Base-by-base conservation (phyloP, 768 basidiomycete genomes). In the Mycena galopus region DNA sequence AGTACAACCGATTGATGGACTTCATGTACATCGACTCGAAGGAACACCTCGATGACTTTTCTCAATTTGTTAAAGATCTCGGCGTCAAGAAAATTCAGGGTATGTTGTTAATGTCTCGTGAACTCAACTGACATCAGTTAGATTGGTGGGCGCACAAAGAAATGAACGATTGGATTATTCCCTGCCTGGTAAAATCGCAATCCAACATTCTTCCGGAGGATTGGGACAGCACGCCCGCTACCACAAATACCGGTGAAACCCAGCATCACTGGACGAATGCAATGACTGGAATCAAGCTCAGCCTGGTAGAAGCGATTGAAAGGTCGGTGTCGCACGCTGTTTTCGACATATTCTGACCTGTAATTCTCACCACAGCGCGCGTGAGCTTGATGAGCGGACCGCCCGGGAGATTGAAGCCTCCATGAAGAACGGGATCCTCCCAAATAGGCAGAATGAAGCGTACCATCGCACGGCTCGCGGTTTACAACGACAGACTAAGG, bases 101-200 rank as follows among this genome's bases (percentile, higher is more conserved):
- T n/a, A n/a, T n/a, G n/a, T n/a, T n/a, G n/a, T n/a, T n/a, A n/a
- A n/a, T n/a, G n/a, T n/a, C n/a, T n/a, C n/a, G n/a, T 71, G 11
- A 29, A 35, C 5, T 53, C 65, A 27, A 56, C 64, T 23, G 55
- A 71, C 25, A 65, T 56, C 0, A 21, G 17, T 60, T 25, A 76
- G 77, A 76, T 69, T 79, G 77, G 78, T 79, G 78, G 78, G 60
- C 60, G 16, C 78, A 77, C 65, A 79, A 79, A 39, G 47, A 68
- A 27, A 71, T 76, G 23, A 76, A 67, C 55, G 72, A n/a, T 3
- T 79, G 77, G 76, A 76, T 78, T 32, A 61, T 78, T 23, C 75
- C 77, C 5, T 75, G 71, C 33, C 64, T 79, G 23, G 62, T 82
- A 33, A 74, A 74, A 33, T 77, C 68, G 14, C 73, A 71, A 12